Conservation (phyloP, 805 yeast genomes). For the Monosporozyma aerobia region DNA sequence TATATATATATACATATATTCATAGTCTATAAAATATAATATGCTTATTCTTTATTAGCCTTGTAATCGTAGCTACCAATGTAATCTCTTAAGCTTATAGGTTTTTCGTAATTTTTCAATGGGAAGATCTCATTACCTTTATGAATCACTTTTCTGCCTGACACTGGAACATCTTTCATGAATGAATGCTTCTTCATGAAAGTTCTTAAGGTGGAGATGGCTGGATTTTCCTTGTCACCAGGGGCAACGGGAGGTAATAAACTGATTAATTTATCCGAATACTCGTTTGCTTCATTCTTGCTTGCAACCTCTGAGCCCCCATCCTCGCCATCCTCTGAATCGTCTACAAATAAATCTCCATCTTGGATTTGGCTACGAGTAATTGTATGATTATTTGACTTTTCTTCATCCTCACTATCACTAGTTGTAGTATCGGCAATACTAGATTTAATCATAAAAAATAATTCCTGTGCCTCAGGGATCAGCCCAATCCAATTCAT, state of each 20-base stretch:
- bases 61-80: neutral
- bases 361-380: neutral
- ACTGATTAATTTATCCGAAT: slow-evolving; percentile 10
- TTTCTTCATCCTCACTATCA: neutral
- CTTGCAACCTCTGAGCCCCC: neutral
- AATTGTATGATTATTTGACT: neutral
- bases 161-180: slow-evolving; percentile 12
- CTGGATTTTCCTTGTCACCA: slow-evolving; percentile 16
- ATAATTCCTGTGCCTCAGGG: slow-evolving; percentile 55
- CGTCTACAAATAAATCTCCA: neutral
- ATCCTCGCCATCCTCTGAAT: slow-evolving; percentile 1
- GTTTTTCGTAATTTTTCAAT: slow-evolving; percentile 6
- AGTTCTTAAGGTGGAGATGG: slow-evolving; percentile 18
- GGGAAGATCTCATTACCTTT: slow-evolving; percentile 20
- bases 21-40: neutral
- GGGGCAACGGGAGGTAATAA: slow-evolving; percentile 16
- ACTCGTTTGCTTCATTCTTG: neutral
- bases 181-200: slow-evolving; percentile 22
- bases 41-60: neutral
- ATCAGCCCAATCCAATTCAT: slow-evolving; percentile 56
- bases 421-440: slow-evolving; percentile 5
- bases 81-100: slow-evolving; percentile 3
- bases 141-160: slow-evolving; percentile 20
- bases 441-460: slow-evolving; percentile 32
- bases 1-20: neutral